Conservation (phyloP, 495 filamentous ascomycete genomes). For the Penicillium flavigenum region DNA sequence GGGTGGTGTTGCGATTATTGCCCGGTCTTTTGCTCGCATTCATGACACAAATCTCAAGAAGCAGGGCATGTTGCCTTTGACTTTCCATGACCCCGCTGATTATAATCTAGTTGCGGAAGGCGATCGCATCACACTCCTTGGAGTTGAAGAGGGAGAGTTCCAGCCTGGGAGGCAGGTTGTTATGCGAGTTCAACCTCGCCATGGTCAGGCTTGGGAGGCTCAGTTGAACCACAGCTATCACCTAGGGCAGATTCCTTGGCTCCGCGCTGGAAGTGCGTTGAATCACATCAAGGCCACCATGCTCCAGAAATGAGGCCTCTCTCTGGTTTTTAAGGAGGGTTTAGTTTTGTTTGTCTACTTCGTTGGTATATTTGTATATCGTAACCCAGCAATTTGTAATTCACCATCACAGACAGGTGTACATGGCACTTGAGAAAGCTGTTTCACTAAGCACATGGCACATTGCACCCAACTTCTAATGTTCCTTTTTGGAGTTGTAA, state of each 20-base stretch:
- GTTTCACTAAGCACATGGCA: no score
- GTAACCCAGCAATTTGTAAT: no score
- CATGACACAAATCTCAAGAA: no score
- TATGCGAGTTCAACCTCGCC: conserved; percentile 17
- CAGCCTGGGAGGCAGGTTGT: conserved; percentile 17
- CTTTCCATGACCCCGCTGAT: not conserved
- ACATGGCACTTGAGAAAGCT: no score
- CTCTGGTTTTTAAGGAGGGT: no score
- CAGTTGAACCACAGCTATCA: conserved; percentile 27
- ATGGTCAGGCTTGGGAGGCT: conserved; percentile 23
- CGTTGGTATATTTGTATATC: no score
- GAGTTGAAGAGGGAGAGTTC: conserved; percentile 27
- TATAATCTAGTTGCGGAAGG: conserved; percentile 49
- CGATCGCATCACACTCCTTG: conserved; percentile 22
- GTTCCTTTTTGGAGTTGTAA: no score
- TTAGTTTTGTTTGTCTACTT: not conserved
- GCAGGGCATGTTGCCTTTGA: no score
- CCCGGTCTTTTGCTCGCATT: no score
- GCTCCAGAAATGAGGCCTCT: not conserved
- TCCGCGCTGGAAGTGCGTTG: conserved; percentile 21
- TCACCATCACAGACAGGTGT: no score
- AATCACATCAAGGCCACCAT: conserved; percentile 39
- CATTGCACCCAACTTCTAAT: no score
- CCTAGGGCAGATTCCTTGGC: conserved; percentile 18
- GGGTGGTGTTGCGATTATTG: no score